Evolutionary conservation across 208 protist genomes (phyloP), one percentile per base, ranked within the genome.

Genomic region (Leishmania aethiopica): DNA sequence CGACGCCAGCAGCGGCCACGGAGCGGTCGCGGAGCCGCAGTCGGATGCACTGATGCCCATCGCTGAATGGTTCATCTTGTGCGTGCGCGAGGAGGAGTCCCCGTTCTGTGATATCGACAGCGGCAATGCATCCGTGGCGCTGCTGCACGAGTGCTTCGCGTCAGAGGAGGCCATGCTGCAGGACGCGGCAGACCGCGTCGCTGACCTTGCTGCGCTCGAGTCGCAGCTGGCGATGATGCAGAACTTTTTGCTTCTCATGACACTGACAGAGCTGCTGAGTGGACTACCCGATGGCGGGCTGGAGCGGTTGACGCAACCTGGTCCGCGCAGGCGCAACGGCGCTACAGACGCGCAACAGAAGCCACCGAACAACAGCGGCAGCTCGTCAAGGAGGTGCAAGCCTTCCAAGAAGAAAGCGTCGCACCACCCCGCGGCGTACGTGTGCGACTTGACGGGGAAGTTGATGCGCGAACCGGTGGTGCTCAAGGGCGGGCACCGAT

Each of bases 401-500:
- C 69, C 47, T 47, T 32, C 62, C 53, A 88, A 83, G 73, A 78
- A 85, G 62, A 69, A 95, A 94, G 59, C 57, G 57, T 62, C 75
- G 81, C 87, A 89, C 59, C 88, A 97, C 81, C 95, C 95, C 19
- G 51, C 79, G 10, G 77, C 90, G 81, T 97, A 93, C 83, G 89
- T 93, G 70, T 97, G 95, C 75, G 85, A 93, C 75, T 82, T 97
- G 84, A 96, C 93, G 28, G 90, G 91, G 5, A 96, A 95, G 89
- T 78, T 97, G n/a, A 96, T 97, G 95, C 86, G 89, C 67, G 93
- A 97, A 80, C 95, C 95, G 1, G 95, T 97, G n/a, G 83, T 91
- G 75, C 85, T 97, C 67, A 80, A 80, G 45, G 95, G 89, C 60
- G 95, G 95, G 17, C 88, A 96, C 76, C 92, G 82, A 42, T 97